These are phyloP conservation scores for Paramecium octaurelia DNA, from an alignment of 73 alveolate genomes.

Conservation along the genomic window DNA sequence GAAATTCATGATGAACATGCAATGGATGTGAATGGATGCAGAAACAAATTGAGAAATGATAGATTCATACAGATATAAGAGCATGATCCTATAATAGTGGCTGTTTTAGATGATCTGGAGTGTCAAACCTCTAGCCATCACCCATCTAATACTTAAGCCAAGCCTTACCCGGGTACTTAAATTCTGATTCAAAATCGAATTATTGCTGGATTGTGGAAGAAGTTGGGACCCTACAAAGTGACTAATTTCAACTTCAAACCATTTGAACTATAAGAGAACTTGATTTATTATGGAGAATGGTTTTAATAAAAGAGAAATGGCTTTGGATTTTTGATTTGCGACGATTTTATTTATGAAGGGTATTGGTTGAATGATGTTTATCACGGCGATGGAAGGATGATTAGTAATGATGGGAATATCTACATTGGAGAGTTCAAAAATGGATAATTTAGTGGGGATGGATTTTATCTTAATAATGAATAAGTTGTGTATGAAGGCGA, in stretches of 20 bases:
- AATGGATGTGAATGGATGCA: background rate
- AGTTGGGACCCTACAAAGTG: conserved; percentile 16
- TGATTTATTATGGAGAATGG: conserved; percentile 26
- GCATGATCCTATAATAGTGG: background rate
- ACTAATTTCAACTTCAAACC: background rate
- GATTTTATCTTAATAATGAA: background rate
- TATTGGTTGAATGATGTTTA: conserved; percentile 79
- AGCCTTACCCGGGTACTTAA: background rate
- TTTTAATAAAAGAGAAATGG: conserved; percentile 10
- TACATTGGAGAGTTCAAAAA: conserved; percentile 66
- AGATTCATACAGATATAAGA: background rate
- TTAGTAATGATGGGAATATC: conserved; percentile 77
- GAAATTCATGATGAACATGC: background rate
- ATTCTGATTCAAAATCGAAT: background rate
- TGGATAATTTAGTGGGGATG: conserved; percentile 60
- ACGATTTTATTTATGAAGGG: conserved; percentile 92
- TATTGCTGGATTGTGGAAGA: background rate
- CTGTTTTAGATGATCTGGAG: background rate
- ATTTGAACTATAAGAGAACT: background rate
- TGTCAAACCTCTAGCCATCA: background rate
- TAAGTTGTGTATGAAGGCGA: conserved; percentile 25
- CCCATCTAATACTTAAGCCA: background rate
- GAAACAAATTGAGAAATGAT: background rate
- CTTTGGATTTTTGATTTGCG: background rate
- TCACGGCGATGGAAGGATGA: conserved; percentile 89